Evolutionary conservation across 345 rosid genomes (phyloP).

Genomic region (Microthlaspi erraticum): DNA sequence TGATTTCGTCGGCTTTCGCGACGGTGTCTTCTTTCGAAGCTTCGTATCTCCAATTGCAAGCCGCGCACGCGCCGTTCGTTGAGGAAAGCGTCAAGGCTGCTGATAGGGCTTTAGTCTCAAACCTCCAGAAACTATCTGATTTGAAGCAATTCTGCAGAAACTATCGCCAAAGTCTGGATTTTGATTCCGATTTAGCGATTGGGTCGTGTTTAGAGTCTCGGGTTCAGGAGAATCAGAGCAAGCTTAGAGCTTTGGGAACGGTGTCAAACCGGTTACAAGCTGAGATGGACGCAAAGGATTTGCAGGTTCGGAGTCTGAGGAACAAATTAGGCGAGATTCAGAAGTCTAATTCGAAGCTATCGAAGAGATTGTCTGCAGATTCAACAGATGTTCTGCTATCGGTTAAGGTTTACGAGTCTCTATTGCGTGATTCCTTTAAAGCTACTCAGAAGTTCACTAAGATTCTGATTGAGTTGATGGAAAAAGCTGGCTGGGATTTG

Average conservation of each 20-base stretch:
- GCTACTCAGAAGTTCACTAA: conserved; percentile 67
- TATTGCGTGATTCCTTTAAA: conserved; percentile 67
- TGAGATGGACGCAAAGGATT: conserved; percentile 75
- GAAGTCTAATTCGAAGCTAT: conserved; percentile 56
- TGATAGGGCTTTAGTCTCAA: conserved; percentile 75
- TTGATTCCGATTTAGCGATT: conserved; percentile 51
- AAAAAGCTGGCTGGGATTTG: conserved; percentile 90
- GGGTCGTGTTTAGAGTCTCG: conserved; percentile 87
- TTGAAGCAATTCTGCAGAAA: conserved; percentile 63
- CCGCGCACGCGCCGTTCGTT: conserved; percentile 78
- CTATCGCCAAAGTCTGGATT: conserved; percentile 54
- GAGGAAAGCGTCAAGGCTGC: conserved; percentile 69
- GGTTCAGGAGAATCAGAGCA: conserved; percentile 95
- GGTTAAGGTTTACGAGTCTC: conserved; percentile 66
- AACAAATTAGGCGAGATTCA: conserved; percentile 67
- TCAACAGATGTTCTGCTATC: conserved; percentile 62
- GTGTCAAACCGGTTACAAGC: conserved; percentile 79
- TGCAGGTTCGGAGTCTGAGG: conserved; percentile 61
- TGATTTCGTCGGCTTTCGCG: conserved; percentile 81
- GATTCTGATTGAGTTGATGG: conserved; percentile 80
- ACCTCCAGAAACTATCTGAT: conserved; percentile 71
- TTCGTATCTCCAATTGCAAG: conserved; percentile 84
- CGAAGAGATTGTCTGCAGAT: conserved; percentile 59
- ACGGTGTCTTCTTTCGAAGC: conserved; percentile 79
- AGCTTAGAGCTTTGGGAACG: conserved; percentile 73